Conservation (phyloP, 345 rosid genomes). For the Rubroshorea leprosula region DNA sequence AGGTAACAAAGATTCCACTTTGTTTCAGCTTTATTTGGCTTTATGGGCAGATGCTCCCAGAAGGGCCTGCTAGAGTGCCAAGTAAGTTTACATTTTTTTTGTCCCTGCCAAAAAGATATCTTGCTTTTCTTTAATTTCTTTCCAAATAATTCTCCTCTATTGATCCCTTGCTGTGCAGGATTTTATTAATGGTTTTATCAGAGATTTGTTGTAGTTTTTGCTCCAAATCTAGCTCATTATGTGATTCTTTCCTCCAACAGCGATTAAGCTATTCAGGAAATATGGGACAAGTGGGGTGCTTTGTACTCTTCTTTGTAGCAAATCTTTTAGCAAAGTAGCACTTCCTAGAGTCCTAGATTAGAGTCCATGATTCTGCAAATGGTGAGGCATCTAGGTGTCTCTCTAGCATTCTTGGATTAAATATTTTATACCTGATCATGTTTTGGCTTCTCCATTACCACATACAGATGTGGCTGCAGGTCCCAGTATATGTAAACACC, state of each 20-base stretch:
- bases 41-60: slow-evolving; percentile 19
- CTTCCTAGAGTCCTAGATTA: no score
- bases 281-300: background rate
- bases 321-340: background rate
- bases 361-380: no score
- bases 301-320: background rate
- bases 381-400: background rate
- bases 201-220: no score
- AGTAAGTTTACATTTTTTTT: background rate
- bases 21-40: slow-evolving; percentile 5
- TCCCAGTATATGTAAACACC: background rate
- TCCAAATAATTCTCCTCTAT: background rate
- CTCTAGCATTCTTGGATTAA: background rate
- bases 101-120: no score
- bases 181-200: no score
- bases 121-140: background rate
- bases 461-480: background rate
- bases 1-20: slow-evolving; percentile 28
- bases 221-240: background rate
- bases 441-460: background rate
- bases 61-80: slow-evolving; percentile 11
- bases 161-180: background rate
- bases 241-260: background rate
- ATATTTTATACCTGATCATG: no score
- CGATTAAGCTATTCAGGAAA: background rate